A percentile compares a stretch with the other conserved stretches of the same genome.
These are phyloP conservation scores for Stephanodiscus minutulus DNA, from an alignment of 108 stramenopile species.

Conservation along the genomic window DNA sequence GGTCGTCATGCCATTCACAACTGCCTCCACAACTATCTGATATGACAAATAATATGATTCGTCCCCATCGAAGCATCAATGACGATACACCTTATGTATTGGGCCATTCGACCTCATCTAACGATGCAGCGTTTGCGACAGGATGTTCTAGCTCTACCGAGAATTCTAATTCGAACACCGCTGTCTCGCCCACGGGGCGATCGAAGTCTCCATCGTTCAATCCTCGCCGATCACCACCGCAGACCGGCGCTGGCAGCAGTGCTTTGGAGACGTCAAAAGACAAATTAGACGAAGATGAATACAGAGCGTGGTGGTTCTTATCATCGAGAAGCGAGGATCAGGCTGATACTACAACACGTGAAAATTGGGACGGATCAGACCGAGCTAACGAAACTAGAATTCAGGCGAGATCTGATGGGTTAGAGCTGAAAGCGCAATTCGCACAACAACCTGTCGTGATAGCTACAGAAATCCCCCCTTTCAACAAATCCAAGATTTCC, in stretches of 20 bases:
- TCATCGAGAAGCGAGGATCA: slow-evolving; percentile 20
- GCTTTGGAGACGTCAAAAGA: slow-evolving; percentile 27
- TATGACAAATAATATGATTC: slow-evolving; percentile 2
- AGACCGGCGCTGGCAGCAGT: background rate
- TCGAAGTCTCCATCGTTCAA: background rate
- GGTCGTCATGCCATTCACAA: background rate
- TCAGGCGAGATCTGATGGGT: background rate
- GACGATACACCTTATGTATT: background rate
- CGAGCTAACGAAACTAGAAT: background rate
- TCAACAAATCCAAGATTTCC: background rate
- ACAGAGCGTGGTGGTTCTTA: slow-evolving; percentile 34
- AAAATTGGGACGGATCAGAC: background rate
- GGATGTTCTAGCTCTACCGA: background rate
- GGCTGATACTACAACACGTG: background rate
- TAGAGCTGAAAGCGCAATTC: background rate
- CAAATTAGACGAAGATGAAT: slow-evolving; percentile 22
- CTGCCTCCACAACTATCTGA: background rate
- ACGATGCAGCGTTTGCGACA: background rate
- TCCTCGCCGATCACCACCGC: background rate
- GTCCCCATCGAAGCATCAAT: background rate
- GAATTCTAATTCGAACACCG: background rate
- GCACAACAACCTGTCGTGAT: background rate
- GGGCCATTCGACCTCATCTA: background rate
- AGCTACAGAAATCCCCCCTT: background rate
- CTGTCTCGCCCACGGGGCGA: background rate